Evolutionary conservation across 2,329 filamentous ascomycete species (phyloP).

Genomic region (Venturia aucupariae): DNA sequence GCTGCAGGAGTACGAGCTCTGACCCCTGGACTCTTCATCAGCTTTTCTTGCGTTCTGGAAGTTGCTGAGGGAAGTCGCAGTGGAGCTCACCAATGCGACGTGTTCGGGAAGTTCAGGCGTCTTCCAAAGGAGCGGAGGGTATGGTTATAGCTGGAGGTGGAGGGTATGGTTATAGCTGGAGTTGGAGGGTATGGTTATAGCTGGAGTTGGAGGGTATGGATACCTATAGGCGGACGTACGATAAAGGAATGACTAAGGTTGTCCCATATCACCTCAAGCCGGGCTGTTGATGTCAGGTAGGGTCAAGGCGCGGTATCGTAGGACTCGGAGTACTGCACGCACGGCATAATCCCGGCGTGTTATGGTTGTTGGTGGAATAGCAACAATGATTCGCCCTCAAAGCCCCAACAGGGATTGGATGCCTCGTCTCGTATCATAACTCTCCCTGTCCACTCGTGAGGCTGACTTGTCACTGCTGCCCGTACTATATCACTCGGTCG

Average conservation of each 20-base stretch:
- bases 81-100: background rate
- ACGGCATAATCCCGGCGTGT: background rate
- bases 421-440: conserved; percentile 2
- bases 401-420: background rate
- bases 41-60: no score
- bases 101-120: background rate
- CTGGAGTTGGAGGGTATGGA: no score
- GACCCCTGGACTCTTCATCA: background rate
- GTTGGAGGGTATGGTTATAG: no score
- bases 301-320: no score
- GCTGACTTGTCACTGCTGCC: background rate
- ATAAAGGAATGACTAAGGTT: background rate
- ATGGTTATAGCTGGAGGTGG: no score
- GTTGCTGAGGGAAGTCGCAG: conserved; percentile 4
- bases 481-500: background rate
- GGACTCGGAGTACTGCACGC: no score
- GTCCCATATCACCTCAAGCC: background rate
- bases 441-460: background rate
- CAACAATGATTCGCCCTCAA: background rate
- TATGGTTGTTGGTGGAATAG: background rate
- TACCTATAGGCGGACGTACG: no score
- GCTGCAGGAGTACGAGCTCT: background rate
- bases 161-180: no score
- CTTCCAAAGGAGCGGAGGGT: background rate
- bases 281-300: background rate